These are phyloP conservation scores for Zygotorulaspora sp. DNA, from an alignment of 805 yeast species.

Conservation along the genomic window DNA sequence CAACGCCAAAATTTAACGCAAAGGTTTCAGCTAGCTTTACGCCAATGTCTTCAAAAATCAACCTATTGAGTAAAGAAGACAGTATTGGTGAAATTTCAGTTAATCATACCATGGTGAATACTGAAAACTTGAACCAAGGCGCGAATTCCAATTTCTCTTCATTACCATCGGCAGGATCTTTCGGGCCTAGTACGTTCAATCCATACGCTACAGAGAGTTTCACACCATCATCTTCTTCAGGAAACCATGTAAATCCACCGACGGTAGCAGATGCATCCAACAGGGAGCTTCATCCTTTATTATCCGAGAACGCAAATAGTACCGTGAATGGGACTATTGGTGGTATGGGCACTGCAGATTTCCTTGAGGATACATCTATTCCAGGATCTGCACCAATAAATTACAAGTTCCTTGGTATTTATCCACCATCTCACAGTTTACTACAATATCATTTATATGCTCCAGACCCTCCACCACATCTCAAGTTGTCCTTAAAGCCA, in stretches of 20 bases:
- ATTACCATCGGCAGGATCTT: conserved; percentile 6
- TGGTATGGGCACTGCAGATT: conserved; percentile 4
- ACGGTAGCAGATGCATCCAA: conserved; percentile 4
- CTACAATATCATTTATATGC: conserved; percentile 85
- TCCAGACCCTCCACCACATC: conserved; percentile 78
- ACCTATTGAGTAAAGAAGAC: not conserved
- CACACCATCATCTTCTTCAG: conserved; percentile 29
- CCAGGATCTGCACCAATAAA: conserved; percentile 8
- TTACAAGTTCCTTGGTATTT: conserved; percentile 32
- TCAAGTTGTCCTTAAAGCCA: conserved; percentile 54
- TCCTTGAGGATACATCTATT: conserved; percentile 2
- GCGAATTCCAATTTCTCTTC: conserved; percentile 6
- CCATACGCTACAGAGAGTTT: conserved; percentile 32
- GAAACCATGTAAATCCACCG: conserved; percentile 16
- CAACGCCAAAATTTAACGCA: conserved; percentile 43
- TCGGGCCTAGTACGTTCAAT: conserved; percentile 28
- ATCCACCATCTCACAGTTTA: conserved; percentile 39
- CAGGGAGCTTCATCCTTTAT: not conserved
- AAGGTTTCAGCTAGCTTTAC: conserved; percentile 52
- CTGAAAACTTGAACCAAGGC: not conserved
- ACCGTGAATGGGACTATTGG: conserved; percentile 6
- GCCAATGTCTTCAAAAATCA: conserved; percentile 34
- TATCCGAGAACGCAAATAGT: conserved; percentile 5
- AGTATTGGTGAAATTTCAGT: not conserved
- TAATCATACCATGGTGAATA: not conserved